phyloP scores from a whole-genome alignment of 1,139 yeast genomes.

The Nadsonia starkeyi-henricii region DNA sequence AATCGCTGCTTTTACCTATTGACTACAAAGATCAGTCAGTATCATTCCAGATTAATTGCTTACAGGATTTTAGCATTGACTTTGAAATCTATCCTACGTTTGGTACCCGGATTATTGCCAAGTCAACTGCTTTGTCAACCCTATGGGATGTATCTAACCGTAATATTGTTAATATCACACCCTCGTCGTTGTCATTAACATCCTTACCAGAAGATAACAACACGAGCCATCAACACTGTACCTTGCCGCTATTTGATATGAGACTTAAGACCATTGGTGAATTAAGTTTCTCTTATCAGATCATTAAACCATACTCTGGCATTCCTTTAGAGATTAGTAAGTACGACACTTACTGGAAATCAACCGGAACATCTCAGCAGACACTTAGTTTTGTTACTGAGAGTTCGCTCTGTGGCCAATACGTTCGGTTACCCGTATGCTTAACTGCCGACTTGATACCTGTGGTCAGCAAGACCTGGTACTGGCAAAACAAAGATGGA shows the following conservation, averaged over 20 bases:
- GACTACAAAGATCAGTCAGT: slow-evolving; percentile 59
- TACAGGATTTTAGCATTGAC: slow-evolving; percentile 67
- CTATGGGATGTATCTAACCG: slow-evolving; percentile 29
- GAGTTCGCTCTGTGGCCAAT: slow-evolving; percentile 75
- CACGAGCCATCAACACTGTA: slow-evolving; percentile 26
- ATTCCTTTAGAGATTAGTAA: slow-evolving; percentile 76
- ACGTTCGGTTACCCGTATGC: slow-evolving; percentile 56
- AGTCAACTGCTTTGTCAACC: slow-evolving; percentile 59
- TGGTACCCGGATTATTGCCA: slow-evolving; percentile 85
- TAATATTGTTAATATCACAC: slow-evolving; percentile 13
- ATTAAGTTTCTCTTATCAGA: slow-evolving; percentile 60
- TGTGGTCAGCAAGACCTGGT: slow-evolving; percentile 61
- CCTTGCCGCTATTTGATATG: slow-evolving; percentile 69
- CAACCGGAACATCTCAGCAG: slow-evolving; percentile 36
- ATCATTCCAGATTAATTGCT: slow-evolving; percentile 74
- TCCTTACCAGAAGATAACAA: slow-evolving; percentile 1
- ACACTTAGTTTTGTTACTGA: slow-evolving; percentile 76
- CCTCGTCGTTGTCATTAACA: slow-evolving; percentile 7
- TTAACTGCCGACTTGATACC: slow-evolving; percentile 76
- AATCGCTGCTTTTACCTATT: slow-evolving; percentile 69
- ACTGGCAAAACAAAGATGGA: slow-evolving; percentile 37
- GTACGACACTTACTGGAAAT: slow-evolving; percentile 95
- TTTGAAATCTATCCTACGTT: slow-evolving; percentile 89
- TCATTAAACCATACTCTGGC: slow-evolving; percentile 84
- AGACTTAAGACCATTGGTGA: slow-evolving; percentile 76